Base-by-base conservation (phyloP, 2,329 filamentous ascomycete genomes). In the Emmonsiellopsis sp. region DNA sequence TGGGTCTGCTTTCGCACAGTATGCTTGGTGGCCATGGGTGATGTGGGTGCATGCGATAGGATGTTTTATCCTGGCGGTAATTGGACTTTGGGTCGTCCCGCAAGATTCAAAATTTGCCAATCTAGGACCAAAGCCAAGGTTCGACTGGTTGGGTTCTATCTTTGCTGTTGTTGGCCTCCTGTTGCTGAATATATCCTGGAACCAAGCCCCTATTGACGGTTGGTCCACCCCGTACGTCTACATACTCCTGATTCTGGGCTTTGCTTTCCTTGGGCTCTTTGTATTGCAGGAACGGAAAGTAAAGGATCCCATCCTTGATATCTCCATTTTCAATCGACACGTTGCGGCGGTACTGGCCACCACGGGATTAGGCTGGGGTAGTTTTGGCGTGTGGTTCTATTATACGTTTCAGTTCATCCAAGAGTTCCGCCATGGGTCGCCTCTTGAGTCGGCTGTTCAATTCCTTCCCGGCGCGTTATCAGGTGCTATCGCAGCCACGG, bases 41-140 rank as follows among this genome's bases (percentile, higher is more conserved):
- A 87, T 86, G 64, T 87, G 77, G 70, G 77, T 86, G 51, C 83
- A 83, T 0, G 73, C 77, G 0, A 74, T 81, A 21, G 33, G 77
- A 73, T 53, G 77, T 11, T 68, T 63, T 2, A 62, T 82, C 0
- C 65, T 72, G 1, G 69, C 68, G 1, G 65, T 77, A 37, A 78
- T 76, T 5, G 57, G 67, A 57, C 63, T 36, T 63, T 72, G 52
- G 62, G 73, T 48, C 69, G 78, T 37, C 73, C 77, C 44, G 53
- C 61, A 40, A 11, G 14, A 11, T 11, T 14, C 37, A 1, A 11
- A 40, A 40, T 14, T 27, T 27, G 21, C 21, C 21, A 27, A 27
- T 27, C 21, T 27, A 5, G 21, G 21, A 27, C 21, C 21, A 27
- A 27, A 27, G 5, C 21, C 21, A 27, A 27, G 21, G 21, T 27